A percentile compares a stretch with the other conserved stretches of the same genome.
These are phyloP conservation scores for Melampsora medusae DNA, from an alignment of 1,284 basidiomycete genomes.

Conservation along the genomic window DNA sequence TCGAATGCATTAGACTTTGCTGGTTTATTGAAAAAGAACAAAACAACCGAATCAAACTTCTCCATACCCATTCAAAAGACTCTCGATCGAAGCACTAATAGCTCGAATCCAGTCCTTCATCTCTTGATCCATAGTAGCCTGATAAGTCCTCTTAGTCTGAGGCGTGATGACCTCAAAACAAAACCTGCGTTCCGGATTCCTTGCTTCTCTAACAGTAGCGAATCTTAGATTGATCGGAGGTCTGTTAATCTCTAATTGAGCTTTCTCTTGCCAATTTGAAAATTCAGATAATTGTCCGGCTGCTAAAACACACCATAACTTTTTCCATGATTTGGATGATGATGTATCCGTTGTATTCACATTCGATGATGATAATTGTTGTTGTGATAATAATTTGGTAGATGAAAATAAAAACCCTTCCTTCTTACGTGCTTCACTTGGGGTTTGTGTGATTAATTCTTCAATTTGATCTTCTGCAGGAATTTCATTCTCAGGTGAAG, in stretches of 20 bases:
- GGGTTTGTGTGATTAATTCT: not conserved
- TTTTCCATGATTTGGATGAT: conserved; percentile 24
- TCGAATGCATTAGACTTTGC: too few species aligned
- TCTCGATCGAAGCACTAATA: conserved; percentile 60
- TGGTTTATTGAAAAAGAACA: too few species aligned
- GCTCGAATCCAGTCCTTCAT: conserved; percentile 60
- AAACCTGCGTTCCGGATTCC: conserved; percentile 45
- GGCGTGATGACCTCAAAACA: conserved; percentile 61
- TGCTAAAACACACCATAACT: conserved; percentile 32
- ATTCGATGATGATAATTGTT: conserved; percentile 6
- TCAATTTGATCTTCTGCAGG: not conserved
- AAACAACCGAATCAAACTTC: too few species aligned
- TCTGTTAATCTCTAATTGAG: conserved; percentile 4
- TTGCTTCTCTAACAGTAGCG: conserved; percentile 51
- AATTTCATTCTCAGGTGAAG: not conserved
- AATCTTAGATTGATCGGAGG: conserved; percentile 52
- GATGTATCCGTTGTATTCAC: conserved; percentile 7
- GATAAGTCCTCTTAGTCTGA: conserved; percentile 58
- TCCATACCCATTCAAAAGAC: conserved; percentile 57
- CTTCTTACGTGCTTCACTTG: conserved; percentile 3
- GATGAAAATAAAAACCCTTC: conserved; percentile 34
- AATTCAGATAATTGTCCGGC: conserved; percentile 22
- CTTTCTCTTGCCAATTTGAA: not conserved
- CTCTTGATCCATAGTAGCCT: conserved; percentile 58
- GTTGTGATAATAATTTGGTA: conserved; percentile 7